A percentile compares a stretch with the other conserved stretches of the same genome.
phyloP scores from a whole-genome alignment of 2,329 filamentous ascomycete species.

The Colletotrichum chlorophyti region DNA sequence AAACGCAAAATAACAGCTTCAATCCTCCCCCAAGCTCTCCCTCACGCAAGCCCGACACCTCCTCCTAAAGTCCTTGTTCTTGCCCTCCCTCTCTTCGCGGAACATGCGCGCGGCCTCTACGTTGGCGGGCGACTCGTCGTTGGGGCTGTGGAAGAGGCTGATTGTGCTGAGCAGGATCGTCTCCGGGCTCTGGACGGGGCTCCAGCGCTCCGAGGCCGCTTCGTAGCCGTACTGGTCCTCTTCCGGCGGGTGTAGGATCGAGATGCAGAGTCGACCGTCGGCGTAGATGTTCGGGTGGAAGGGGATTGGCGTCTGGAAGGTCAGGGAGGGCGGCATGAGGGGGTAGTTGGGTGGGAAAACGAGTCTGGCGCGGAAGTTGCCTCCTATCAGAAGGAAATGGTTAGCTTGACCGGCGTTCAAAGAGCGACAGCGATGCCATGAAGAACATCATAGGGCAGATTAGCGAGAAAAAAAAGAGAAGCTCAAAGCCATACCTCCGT shows the following conservation, averaged over 20 bases:
- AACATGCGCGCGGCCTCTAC: constrained; percentile 90
- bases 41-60: constrained; percentile 79
- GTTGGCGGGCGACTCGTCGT: constrained; percentile 95
- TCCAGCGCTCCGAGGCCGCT: constrained; percentile 88
- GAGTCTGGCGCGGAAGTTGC: constrained; percentile 87
- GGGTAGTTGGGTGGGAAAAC: constrained; percentile 88
- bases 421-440: too few relatives aligned
- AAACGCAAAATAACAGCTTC: constrained; percentile 19
- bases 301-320: constrained; percentile 80
- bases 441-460: neutral
- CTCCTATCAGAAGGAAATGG: constrained; percentile 63
- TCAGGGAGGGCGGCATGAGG: constrained; percentile 85
- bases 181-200: constrained; percentile 92
- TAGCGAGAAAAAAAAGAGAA: neutral
- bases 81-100: constrained; percentile 74
- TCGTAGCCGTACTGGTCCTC: constrained; percentile 97
- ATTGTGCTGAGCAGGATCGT: constrained; percentile 93
- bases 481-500: constrained; percentile 71
- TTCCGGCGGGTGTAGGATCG: constrained; percentile 92
- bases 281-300: constrained; percentile 97
- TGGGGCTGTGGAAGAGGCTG: constrained; percentile 89
- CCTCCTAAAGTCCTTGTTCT: constrained; percentile 76
- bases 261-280: constrained; percentile 91
- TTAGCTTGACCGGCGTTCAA: too few relatives aligned
- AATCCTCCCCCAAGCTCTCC: constrained; percentile 80